phyloP scores from a whole-genome alignment of 352 stramenopile species.

The Ophiocytium majus region DNA sequence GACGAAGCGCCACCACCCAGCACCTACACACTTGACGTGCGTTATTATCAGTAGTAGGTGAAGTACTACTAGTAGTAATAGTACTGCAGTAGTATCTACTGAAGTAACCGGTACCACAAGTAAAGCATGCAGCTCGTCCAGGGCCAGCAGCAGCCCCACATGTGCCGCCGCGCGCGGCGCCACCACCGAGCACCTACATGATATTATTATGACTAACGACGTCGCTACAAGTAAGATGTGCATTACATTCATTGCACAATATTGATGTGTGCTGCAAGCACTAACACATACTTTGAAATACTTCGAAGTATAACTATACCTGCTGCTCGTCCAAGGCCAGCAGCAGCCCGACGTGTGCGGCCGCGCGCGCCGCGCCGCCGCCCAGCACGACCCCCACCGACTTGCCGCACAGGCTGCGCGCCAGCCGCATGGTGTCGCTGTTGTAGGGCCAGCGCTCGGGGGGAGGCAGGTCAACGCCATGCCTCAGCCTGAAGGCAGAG shows the following conservation, averaged over 20 bases:
- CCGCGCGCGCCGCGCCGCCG: slow-evolving; percentile 81
- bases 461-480: slow-evolving; percentile 6
- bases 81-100: too few relatives aligned
- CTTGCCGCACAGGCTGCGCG: slow-evolving; percentile 81
- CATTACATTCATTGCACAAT: background rate
- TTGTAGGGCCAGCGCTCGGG: slow-evolving; percentile 47
- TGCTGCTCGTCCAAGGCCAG: slow-evolving; percentile 82
- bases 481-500: background rate
- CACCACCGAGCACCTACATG: too few relatives aligned
- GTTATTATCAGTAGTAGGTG: too few relatives aligned
- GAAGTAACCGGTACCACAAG: too few relatives aligned
- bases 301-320: too few relatives aligned
- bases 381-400: slow-evolving; percentile 86
- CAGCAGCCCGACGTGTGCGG: slow-evolving; percentile 89
- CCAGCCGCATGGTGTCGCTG: slow-evolving; percentile 67
- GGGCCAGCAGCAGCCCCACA: too few relatives aligned
- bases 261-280: background rate
- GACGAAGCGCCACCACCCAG: too few relatives aligned
- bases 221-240: background rate
- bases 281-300: background rate
- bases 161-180: too few relatives aligned
- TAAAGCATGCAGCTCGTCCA: too few relatives aligned
- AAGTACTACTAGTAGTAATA: too few relatives aligned
- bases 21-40: too few relatives aligned
- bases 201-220: too few relatives aligned